Conservation (phyloP, 225 moss, liverwort and hornwort genomes). For the Marchantia polymorpha region DNA sequence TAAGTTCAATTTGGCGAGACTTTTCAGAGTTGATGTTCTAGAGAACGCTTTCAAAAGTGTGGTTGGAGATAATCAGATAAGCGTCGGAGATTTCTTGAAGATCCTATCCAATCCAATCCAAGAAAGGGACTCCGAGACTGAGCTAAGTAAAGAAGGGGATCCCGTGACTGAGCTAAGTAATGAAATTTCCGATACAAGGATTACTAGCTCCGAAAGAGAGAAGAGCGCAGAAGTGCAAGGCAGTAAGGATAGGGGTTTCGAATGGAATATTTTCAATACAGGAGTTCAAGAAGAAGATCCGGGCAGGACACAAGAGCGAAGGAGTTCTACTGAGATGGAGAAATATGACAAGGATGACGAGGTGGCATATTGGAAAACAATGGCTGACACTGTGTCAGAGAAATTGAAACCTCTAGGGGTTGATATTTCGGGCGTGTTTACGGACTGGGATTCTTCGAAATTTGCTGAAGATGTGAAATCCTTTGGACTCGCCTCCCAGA, state of each 20-base stretch:
- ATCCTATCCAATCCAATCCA: conserved; percentile 20
- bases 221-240: not conserved
- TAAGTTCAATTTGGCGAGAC: conserved; percentile 43
- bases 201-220: not conserved
- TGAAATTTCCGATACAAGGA: not conserved
- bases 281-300: not conserved
- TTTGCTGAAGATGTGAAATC: conserved; percentile 41
- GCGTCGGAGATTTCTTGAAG: conserved; percentile 33
- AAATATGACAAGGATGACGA: not conserved
- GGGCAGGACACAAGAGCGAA: not conserved
- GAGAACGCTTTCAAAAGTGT: conserved; percentile 48
- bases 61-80: conserved; percentile 60
- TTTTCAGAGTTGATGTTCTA: conserved; percentile 53
- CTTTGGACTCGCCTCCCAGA: conserved; percentile 49
- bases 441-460: conserved; percentile 29
- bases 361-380: conserved; percentile 23
- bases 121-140: not conserved
- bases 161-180: too few species aligned
- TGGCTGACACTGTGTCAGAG: conserved; percentile 33
- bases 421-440: conserved; percentile 32
- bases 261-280: conserved; percentile 1
- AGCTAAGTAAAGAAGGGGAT: not conserved
- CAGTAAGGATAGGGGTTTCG: conserved; percentile 10
- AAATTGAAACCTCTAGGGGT: conserved; percentile 35
- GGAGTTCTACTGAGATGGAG: not conserved